Evolutionary conservation across 441 rosid species (phyloP).

Genomic region (Macaranga tanarius): DNA sequence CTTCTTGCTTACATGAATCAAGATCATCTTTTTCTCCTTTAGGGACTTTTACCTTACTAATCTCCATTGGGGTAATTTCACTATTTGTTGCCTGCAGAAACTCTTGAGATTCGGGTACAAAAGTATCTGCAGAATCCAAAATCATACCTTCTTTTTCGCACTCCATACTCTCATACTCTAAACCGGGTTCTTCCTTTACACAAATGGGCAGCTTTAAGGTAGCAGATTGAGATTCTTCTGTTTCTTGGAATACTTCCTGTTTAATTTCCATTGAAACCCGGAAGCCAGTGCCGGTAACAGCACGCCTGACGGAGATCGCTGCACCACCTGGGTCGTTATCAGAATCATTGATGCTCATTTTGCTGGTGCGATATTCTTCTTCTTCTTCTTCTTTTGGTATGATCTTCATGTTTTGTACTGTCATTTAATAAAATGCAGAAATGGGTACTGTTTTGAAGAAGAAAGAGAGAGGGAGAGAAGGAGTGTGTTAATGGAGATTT

Average conservation of each 20-base stretch:
- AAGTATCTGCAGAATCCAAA: not conserved
- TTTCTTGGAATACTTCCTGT: not conserved
- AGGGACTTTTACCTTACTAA: conserved; percentile 23
- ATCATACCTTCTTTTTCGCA: conserved; percentile 3
- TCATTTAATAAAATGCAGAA: not conserved
- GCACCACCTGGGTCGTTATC: not conserved
- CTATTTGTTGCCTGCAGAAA: conserved; percentile 5
- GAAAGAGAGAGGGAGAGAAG: not conserved
- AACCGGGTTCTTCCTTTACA: conserved; percentile 15
- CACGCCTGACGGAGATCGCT: conserved; percentile 19
- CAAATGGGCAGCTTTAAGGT: not conserved
- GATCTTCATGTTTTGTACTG: not conserved
- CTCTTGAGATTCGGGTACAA: not conserved
- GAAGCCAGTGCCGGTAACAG: conserved; percentile 31
- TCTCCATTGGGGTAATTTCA: not conserved
- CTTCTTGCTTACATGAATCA: not conserved
- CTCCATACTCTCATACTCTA: not conserved
- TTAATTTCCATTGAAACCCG: conserved; percentile 31
- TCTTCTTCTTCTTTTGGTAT: not conserved
- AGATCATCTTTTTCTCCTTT: not conserved
- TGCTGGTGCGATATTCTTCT: not conserved
- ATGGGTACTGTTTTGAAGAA: too few relatives aligned
- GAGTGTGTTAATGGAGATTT: not conserved
- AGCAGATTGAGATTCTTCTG: not conserved
- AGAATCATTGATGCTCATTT: not conserved